These are phyloP conservation scores for Penicillium sp. DNA, from an alignment of 2,329 filamentous ascomycete species.

Conservation along the genomic window DNA sequence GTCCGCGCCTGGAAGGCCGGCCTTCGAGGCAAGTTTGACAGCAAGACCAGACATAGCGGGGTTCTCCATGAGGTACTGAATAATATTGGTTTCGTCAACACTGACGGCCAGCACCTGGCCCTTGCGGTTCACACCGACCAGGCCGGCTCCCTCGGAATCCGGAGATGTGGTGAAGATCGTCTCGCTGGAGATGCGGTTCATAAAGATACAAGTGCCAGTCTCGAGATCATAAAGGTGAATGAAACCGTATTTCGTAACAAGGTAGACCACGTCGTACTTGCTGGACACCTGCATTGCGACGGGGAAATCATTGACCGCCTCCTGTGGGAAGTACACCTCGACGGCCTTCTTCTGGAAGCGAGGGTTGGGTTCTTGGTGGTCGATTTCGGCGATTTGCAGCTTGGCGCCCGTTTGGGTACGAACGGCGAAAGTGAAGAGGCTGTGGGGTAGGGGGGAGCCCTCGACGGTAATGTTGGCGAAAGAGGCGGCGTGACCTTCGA, in stretches of 20 bases:
- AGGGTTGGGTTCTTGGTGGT: conserved; percentile 85
- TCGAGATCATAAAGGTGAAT: conserved; percentile 98
- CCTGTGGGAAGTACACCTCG: conserved; percentile 94
- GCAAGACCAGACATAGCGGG: conserved; percentile 90
- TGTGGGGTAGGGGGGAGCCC: conserved; percentile 84
- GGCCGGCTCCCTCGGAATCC: conserved; percentile 79
- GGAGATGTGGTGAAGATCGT: conserved; percentile 94
- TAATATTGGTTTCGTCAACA: conserved; percentile 85
- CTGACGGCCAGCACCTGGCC: conserved; percentile 93
- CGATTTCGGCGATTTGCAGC: conserved; percentile 95
- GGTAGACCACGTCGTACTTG: conserved; percentile 94
- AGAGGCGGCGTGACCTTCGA: conserved; percentile 93
- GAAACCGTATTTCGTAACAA: conserved; percentile 98
- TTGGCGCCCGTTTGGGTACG: conserved; percentile 86
- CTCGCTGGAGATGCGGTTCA: conserved; percentile 99
- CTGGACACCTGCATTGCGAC: conserved; percentile 96
- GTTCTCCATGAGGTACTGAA: conserved; percentile 94
- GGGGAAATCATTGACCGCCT: conserved; percentile 95
- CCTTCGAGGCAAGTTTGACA: conserved; percentile 92
- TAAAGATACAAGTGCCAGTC: conserved; percentile 92
- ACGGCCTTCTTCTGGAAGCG: conserved; percentile 93
- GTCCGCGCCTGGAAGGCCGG: conserved; percentile 89
- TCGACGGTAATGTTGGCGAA: conserved; percentile 89
- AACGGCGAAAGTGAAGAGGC: conserved; percentile 95
- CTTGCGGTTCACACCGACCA: conserved; percentile 95